Conservation (phyloP, 140 eudicot genomes). For the Ambrosia hybrid region DNA sequence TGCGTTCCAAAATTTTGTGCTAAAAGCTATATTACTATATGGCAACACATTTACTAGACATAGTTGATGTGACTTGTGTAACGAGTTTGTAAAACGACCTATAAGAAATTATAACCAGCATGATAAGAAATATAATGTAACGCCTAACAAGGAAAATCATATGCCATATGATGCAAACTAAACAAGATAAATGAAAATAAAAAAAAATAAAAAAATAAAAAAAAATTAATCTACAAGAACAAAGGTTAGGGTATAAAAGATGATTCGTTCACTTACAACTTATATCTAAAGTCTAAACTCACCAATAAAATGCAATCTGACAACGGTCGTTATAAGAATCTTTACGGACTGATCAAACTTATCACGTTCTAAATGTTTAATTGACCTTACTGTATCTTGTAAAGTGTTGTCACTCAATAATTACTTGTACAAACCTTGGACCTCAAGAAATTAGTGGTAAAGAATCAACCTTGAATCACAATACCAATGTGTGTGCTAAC, state of each 20-base stretch:
- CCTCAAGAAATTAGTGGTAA: slow-evolving; percentile 23
- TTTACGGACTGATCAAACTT: slow-evolving; percentile 34
- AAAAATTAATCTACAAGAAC: slow-evolving; percentile 8
- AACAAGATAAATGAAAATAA: slow-evolving; percentile 11
- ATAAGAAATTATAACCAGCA: background rate
- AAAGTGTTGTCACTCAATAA: slow-evolving; percentile 38
- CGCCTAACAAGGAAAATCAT: background rate
- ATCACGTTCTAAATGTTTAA: slow-evolving; percentile 37
- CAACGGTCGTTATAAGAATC: slow-evolving; percentile 26
- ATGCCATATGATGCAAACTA: background rate
- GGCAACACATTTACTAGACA: background rate
- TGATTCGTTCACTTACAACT: background rate
- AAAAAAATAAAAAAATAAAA: slow-evolving; percentile 13
- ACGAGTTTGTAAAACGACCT: slow-evolving; percentile 1
- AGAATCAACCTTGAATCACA: slow-evolving; percentile 53
- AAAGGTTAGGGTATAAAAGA: slow-evolving; percentile 11
- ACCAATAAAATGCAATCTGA: slow-evolving; percentile 42
- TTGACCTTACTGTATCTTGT: slow-evolving; percentile 34
- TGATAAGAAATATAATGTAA: background rate
- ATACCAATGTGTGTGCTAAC: slow-evolving; percentile 39
- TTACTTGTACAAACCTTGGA: slow-evolving; percentile 35
- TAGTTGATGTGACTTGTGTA: background rate
- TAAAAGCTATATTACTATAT: slow-evolving; percentile 4
- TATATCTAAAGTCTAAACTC: slow-evolving; percentile 35
- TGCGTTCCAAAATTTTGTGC: background rate